Evolutionary conservation across 169 alveolate genomes (phyloP), one percentile per base, ranked within the genome.

Genomic region (Cystoisospora suis): DNA sequence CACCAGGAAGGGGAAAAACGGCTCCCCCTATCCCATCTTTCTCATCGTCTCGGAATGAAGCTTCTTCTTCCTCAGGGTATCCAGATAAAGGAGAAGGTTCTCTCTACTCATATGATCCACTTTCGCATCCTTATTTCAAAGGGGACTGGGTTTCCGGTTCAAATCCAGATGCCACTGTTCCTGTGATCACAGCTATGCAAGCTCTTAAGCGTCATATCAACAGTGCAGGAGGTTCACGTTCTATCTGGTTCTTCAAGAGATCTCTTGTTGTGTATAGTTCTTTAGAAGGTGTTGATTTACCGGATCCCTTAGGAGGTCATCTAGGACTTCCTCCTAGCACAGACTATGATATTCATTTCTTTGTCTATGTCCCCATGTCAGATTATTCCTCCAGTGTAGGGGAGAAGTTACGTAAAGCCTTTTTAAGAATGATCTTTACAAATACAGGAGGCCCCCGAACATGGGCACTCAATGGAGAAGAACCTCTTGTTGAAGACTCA

Each of bases 281-380:
- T 17, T 6, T 72, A 29, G 83, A 72, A 34, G 58, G 34, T 1
- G 32, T 29, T 1, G 58, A 72, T 38, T 46, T 34, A 36, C 12
- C 36, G 36, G 56, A 40, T 56, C 3, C 56, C 47, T 12, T 72
- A 3, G 23, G n/a, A 46, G 34, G 32, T 56, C 56, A 34, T 17
- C 1, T 38, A 7, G 17, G n/a, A 34, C 58, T 38, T 3, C 23
- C 83, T 5, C 45, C 45, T 38, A 1, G 34, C 15, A 5, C 83
- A 4, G 83, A 72, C 83, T 9, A 34, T 56, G 83, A 72, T 36
- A 72, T 72, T 56, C 83, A 72, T 56, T 72, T 72, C 53, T 72
- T 72, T 56, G 83, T 72, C 56, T 38, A 72, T 38, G 56, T 72
- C 38, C 83, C 83, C 36, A 34, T 34, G 27, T 40, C 46, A 6